phyloP scores from a whole-genome alignment of 164 flowering plant genomes.

The Macadamia integrifolia region DNA sequence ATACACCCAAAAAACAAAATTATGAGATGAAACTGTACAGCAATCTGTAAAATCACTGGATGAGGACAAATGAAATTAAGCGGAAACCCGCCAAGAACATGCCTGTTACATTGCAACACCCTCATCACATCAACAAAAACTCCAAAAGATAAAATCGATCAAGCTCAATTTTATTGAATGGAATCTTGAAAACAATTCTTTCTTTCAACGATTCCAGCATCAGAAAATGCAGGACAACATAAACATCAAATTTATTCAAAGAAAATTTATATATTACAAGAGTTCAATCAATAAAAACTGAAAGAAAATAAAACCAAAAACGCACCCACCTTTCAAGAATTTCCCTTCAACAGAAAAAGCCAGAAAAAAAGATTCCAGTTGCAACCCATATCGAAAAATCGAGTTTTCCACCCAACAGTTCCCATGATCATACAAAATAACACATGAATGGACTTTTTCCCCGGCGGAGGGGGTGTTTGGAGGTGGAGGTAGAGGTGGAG shows the following conservation, averaged over 20 bases:
- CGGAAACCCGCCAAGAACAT: not conserved
- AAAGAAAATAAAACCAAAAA: conserved; percentile 1
- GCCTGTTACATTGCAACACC: not conserved
- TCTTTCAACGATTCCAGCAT: conserved; percentile 2
- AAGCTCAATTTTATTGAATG: not conserved
- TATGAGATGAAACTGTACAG: not conserved
- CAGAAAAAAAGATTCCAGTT: not conserved
- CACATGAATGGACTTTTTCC: too few relatives aligned
- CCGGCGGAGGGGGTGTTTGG: too few relatives aligned
- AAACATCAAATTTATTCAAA: not conserved
- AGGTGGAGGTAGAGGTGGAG: too few relatives aligned
- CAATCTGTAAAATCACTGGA: not conserved
- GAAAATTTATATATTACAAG: not conserved
- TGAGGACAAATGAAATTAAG: not conserved
- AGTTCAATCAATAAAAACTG: conserved; percentile 3
- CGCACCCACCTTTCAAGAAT: not conserved
- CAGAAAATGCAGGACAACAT: not conserved
- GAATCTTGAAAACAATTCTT: not conserved
- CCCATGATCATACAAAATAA: not conserved
- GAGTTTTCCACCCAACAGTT: not conserved
- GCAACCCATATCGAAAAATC: not conserved
- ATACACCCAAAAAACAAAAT: too few relatives aligned
- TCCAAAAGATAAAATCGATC: not conserved
- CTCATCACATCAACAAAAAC: not conserved
- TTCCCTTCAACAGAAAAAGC: not conserved